Evolutionary conservation across 257 asterid species (phyloP), one percentile per base, ranked within the genome.

Genomic region (Plantago ovata): DNA sequence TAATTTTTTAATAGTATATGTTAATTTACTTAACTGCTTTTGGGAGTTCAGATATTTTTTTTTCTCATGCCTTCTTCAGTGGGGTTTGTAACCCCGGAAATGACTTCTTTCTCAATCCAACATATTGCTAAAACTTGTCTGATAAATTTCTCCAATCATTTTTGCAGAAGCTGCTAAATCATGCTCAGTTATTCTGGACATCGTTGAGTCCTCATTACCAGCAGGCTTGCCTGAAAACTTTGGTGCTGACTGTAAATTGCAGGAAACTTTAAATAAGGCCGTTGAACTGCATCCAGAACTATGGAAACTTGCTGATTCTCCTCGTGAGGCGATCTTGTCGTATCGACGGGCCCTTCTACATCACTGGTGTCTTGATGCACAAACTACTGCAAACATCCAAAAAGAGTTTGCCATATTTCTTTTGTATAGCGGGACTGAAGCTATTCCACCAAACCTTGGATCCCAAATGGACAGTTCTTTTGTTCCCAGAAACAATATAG

Each of bases 151-250:
- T 69, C 56, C 69, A 36, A 62, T 74, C 71, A 60, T 74, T 63
- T 79, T 73, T 72, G 86, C 98, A 92, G 98, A 92, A 72, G 93
- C 98, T 81, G 98, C 98, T 70, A 96, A 74, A 72, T 83, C 96
- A 69, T 92, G 98, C 83, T 72, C 86, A 63, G 71, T 82, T 78
- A 81, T 92, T 75, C 81, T 92, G 93, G 98, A 88, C 76, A 77
- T 82, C 57, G 78, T 88, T 68, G 98, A 92, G 76, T 80, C 94
- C 60, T 74, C 98, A 77, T 79, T 84, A 70, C 98, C 96, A 63
- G 88, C 70, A 70, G 93, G 88, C 58, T 79, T 85, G 81, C 98
- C 96, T 71, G 89, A 81, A 85, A 85, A 77, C 72, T 77, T 83
- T 71, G 84, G 80, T 63, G 77, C 83, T 70, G 97, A 85, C 77